Base-by-base conservation (phyloP, 129 eudicot species). In the Arctium lappa region DNA sequence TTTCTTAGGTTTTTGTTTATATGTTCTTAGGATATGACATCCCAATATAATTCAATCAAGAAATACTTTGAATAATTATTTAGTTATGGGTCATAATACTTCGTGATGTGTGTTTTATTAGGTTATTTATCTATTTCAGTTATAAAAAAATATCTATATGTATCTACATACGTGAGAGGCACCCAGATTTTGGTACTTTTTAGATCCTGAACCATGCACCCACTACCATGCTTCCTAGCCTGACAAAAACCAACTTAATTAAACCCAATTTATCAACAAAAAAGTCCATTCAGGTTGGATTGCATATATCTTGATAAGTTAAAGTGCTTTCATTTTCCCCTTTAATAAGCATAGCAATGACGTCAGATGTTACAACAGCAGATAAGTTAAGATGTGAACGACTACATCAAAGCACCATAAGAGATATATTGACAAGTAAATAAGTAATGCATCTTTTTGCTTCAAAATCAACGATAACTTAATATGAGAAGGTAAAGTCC, bases 11-110 rank as follows among this genome's bases (percentile, higher is more conserved):
- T 3, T 9, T 70, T 72, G 46, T 36, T 72, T 36, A 15, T 10
- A 15, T 33, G 46, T 71, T 34, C 75, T 12, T 34, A 71, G 29
- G 34, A 10, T 8, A 18, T 73, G 33, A 18, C 60, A 73, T 73
- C 62, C 62, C 79, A 76, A 32, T 15, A 76, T 5, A 76, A 76
- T 27, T 76, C 34, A 31, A 76, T 76, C 69, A 50, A 48, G 6
- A 74, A 74, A 7, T 27, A 74, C 63, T 10, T 36, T 36, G 30
- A 37, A 29, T 12, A 8, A 11, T 11, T 69, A 69, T 32, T 69
- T 29, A 32, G 39, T 18, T 32, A 69, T 32, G 73, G 27, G 40
- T 33, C 36, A 13, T 4, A 33, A 34, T 15, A 6, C 76, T 37
- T 72, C 48, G 3, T 69, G 39, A 69, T 12, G 18, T 3, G 4